Percentiles rank a stretch among this genome's conserved stretches.
Evolutionary conservation across 2,329 filamentous ascomycete species (phyloP).

Genomic region (Bipolaris zeicola): DNA sequence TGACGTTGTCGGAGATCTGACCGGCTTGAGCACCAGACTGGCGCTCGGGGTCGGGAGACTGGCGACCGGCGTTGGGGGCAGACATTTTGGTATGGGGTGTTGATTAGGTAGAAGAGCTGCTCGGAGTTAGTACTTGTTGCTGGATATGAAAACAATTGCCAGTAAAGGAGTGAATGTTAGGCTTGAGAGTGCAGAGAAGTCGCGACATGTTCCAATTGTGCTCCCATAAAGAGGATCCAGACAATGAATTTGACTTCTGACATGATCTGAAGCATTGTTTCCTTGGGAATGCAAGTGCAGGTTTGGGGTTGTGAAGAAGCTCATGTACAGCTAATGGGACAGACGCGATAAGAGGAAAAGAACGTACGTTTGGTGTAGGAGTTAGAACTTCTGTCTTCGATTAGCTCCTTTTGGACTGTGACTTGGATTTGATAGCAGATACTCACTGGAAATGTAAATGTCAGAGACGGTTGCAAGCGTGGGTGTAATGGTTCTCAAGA

Average conservation of each 20-base stretch:
- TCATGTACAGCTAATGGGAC: background rate
- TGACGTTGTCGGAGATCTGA: constrained; percentile 62
- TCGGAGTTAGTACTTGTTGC: background rate
- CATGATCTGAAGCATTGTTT: too few species aligned
- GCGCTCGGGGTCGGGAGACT: constrained; percentile 76
- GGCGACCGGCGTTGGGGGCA: constrained; percentile 66
- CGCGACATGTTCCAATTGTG: background rate
- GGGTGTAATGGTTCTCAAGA: constrained; percentile 3
- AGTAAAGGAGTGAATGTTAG: background rate
- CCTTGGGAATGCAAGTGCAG: too few species aligned
- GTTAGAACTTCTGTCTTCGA: background rate
- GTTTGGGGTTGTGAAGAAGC: background rate
- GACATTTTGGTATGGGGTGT: constrained; percentile 59
- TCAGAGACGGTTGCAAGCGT: background rate
- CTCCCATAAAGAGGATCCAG: background rate
- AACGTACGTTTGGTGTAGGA: background rate
- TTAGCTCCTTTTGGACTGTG: background rate
- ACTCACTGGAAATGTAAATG: background rate
- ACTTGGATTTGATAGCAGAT: too few species aligned
- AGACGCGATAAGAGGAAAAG: background rate
- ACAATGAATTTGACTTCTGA: background rate
- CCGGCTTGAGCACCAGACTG: constrained; percentile 70
- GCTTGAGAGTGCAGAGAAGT: background rate
- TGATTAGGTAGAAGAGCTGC: background rate
- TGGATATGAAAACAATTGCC: too few species aligned